phyloP scores from a whole-genome alignment of 2,329 filamentous ascomycete genomes.

The Alternaria gansuensis region DNA sequence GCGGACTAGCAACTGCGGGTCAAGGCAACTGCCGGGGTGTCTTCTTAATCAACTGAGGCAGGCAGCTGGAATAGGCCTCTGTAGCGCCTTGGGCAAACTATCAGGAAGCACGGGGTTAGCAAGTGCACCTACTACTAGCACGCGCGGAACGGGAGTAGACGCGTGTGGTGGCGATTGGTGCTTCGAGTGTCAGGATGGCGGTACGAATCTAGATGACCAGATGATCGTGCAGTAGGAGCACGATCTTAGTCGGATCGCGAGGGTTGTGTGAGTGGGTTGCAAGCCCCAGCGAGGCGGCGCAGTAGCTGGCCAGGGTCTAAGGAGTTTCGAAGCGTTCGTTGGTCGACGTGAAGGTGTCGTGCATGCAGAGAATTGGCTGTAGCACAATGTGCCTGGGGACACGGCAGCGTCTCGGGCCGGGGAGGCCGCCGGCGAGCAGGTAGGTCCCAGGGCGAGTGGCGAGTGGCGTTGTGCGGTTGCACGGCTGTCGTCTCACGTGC shows the following conservation, averaged over 20 bases:
- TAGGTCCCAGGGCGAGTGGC: neutral
- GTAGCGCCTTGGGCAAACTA: slow-evolving; percentile 3
- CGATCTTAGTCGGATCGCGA: slow-evolving; percentile 11
- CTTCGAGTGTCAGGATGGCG: slow-evolving; percentile 1
- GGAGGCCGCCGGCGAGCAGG: slow-evolving; percentile 4
- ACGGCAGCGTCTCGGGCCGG: slow-evolving; percentile 3
- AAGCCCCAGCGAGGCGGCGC: neutral
- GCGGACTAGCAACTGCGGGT: slow-evolving; percentile 22
- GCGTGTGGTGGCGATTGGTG: neutral
- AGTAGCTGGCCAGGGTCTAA: neutral
- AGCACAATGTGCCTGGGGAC: neutral
- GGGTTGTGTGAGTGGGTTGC: slow-evolving; percentile 2
- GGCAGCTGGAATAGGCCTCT: slow-evolving; percentile 6
- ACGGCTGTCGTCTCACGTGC: slow-evolving; percentile 10
- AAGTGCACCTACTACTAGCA: neutral
- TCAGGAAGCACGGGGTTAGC: neutral
- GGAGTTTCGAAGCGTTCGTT: slow-evolving; percentile 1
- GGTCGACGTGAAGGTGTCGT: slow-evolving; percentile 10
- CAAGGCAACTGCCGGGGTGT: slow-evolving; percentile 22
- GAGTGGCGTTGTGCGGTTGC: slow-evolving; percentile 5
- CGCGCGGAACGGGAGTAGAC: neutral
- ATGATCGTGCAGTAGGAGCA: slow-evolving; percentile 12
- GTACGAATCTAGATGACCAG: slow-evolving; percentile 10
- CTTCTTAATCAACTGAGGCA: slow-evolving; percentile 18
- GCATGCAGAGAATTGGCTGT: slow-evolving; percentile 1